Conservation (phyloP, 2,329 filamentous ascomycete species). For the Catunica adiposa region DNA sequence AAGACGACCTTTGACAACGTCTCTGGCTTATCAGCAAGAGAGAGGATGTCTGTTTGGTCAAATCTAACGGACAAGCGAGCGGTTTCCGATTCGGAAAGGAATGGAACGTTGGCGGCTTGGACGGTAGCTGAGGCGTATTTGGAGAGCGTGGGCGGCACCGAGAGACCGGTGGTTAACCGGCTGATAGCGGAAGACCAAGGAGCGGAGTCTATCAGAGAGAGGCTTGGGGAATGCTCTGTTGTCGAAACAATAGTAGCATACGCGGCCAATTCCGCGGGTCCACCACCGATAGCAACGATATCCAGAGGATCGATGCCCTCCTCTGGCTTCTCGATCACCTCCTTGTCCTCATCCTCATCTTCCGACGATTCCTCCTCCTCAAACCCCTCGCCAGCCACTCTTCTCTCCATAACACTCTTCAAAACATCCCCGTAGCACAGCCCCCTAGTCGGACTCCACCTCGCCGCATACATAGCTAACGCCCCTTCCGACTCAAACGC, state of each 20-base stretch:
- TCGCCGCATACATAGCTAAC: constrained; percentile 66
- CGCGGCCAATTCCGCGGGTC: constrained; percentile 44
- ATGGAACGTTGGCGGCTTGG: constrained; percentile 28
- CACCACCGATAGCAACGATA: constrained; percentile 37
- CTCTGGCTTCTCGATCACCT: not conserved
- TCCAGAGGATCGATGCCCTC: constrained; percentile 17
- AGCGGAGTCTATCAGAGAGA: constrained; percentile 66
- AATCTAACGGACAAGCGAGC: constrained; percentile 26
- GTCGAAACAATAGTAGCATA: constrained; percentile 24
- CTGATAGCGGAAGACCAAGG: constrained; percentile 53
- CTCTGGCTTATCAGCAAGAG: constrained; percentile 19
- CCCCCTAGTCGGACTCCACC: constrained; percentile 80
- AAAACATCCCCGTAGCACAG: constrained; percentile 59
- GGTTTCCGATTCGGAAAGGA: constrained; percentile 22
- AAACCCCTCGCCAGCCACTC: not conserved
- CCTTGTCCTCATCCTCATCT: not conserved
- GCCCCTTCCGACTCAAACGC: constrained; percentile 61
- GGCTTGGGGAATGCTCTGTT: constrained; percentile 14
- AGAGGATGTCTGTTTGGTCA: constrained; percentile 26
- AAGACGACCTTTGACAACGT: constrained; percentile 21
- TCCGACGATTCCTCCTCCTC: not conserved
- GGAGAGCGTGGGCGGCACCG: constrained; percentile 31
- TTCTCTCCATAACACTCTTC: constrained; percentile 14
- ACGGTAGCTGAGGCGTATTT: constrained; percentile 35
- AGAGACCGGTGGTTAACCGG: constrained; percentile 41